Conservation (phyloP, 495 filamentous ascomycete species). For the Podospora tetraspora region DNA sequence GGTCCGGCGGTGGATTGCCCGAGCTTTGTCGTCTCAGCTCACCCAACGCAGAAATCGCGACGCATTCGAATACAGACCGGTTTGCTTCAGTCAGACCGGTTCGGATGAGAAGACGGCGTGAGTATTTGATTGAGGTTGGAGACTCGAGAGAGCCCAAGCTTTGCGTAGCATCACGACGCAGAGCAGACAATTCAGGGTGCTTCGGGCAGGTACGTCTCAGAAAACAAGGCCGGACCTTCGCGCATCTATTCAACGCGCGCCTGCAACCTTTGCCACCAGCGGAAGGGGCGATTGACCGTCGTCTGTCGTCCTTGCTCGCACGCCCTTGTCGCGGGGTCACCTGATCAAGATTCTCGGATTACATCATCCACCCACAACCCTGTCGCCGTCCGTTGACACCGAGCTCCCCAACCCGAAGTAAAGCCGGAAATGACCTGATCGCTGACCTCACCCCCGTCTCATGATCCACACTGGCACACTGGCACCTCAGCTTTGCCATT, state of each 20-base stretch:
- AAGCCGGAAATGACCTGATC: constrained; percentile 12
- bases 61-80: background rate
- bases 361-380: constrained; percentile 2
- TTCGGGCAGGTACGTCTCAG: background rate
- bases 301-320: background rate
- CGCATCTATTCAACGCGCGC: background rate
- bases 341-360: background rate
- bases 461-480: background rate
- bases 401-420: constrained; percentile 4
- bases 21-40: background rate
- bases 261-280: background rate
- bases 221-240: background rate
- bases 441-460: constrained; percentile 7
- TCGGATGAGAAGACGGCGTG: background rate
- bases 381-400: background rate
- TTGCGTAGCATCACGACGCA: background rate
- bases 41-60: background rate
- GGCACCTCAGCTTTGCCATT: background rate
- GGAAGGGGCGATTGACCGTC: background rate
- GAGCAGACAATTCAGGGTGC: background rate
- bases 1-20: background rate
- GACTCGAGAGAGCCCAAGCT: background rate
- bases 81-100: background rate
- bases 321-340: constrained; percentile 3
- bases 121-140: background rate